Evolutionary conservation across 306 rosid species (phyloP).

Genomic region (Acmispon strigosus): DNA sequence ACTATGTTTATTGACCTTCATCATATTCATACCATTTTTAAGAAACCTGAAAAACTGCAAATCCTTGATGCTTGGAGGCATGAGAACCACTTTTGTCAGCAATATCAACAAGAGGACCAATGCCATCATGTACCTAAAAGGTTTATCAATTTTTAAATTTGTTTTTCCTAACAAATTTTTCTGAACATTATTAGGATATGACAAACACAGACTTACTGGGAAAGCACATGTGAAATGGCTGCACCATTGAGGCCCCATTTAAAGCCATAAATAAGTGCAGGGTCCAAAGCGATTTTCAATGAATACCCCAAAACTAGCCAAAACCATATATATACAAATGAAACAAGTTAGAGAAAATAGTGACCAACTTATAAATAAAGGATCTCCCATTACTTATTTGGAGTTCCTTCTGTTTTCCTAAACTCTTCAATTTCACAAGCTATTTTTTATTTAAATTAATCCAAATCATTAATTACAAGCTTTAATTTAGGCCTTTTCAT

Average conservation of each 20-base stretch:
- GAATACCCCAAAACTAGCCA: conserved; percentile 54
- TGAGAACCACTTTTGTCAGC: conserved; percentile 46
- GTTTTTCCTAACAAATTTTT: not conserved
- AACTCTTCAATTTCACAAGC: too few relatives aligned
- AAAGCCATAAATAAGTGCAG: conserved; percentile 52
- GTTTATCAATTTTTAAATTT: not conserved
- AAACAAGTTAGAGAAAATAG: not conserved
- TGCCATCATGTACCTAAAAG: conserved; percentile 50
- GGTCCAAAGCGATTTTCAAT: conserved; percentile 57
- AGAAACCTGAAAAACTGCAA: conserved; percentile 59
- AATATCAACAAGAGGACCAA: conserved; percentile 44
- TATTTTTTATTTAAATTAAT: too few relatives aligned
- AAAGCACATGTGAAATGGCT: conserved; percentile 81
- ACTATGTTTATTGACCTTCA: too few relatives aligned
- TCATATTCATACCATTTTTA: conserved; percentile 44
- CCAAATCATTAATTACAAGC: too few relatives aligned
- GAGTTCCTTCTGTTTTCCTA: too few relatives aligned
- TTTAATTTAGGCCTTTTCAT: too few relatives aligned
- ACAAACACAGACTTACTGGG: conserved; percentile 48
- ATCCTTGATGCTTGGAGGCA: conserved; percentile 62
- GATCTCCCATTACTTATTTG: not conserved
- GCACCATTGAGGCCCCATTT: conserved; percentile 69
- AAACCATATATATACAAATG: not conserved
- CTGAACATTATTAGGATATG: not conserved
- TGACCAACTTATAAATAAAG: not conserved